Conservation (phyloP, 2,329 filamentous ascomycete genomes). For the Epichloe brachyelytri region DNA sequence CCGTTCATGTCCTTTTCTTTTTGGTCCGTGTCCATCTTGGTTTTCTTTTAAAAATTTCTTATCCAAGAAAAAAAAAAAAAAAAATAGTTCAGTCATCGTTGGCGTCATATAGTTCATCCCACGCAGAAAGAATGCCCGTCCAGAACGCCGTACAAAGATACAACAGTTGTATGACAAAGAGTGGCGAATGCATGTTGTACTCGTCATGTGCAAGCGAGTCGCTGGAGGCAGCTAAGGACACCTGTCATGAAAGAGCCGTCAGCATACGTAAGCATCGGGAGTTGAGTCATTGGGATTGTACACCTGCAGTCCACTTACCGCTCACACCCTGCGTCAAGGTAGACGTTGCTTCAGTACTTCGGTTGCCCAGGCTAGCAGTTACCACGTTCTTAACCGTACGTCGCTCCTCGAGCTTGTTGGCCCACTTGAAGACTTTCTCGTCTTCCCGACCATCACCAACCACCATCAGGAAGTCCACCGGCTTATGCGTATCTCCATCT, state of each 20-base stretch:
- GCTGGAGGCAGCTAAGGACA: conserved; percentile 30
- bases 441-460: conserved; percentile 87
- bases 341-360: conserved; percentile 76
- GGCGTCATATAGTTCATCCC: background rate
- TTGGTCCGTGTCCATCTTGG: background rate
- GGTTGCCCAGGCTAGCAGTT: conserved; percentile 74
- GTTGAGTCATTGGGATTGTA: background rate
- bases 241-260: conserved; percentile 15
- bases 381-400: conserved; percentile 55
- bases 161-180: background rate
- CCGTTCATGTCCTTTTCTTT: background rate
- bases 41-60: background rate
- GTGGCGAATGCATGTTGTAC: background rate
- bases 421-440: conserved; percentile 90
- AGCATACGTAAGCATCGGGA: background rate
- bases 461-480: conserved; percentile 77
- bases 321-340: conserved; percentile 87
- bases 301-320: conserved; percentile 40
- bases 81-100: background rate
- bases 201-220: conserved; percentile 21
- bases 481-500: conserved; percentile 18
- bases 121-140: background rate
- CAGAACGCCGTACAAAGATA: conserved; percentile 4
- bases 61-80: background rate
- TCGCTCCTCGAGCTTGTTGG: conserved; percentile 56